A percentile compares a stretch with the other conserved stretches of the same genome.
phyloP scores from a whole-genome alignment of 2,329 filamentous ascomycete genomes.

The Sarocladium brachiariae region DNA sequence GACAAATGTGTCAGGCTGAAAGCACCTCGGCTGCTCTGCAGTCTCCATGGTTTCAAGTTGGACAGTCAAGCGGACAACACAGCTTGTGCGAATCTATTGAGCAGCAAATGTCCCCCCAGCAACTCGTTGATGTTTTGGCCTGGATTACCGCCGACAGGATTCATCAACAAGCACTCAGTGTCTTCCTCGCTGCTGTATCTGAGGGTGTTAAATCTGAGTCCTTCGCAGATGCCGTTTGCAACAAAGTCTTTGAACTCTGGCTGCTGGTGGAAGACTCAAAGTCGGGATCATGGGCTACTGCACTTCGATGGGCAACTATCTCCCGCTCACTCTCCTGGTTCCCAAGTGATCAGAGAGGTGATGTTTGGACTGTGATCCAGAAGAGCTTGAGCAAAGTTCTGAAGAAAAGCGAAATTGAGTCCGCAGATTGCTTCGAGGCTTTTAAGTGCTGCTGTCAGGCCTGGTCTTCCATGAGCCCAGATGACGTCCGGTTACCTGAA shows the following conservation, averaged over 20 bases:
- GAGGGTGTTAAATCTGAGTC: constrained; percentile 34
- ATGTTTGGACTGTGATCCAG: constrained; percentile 28
- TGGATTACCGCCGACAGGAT: constrained; percentile 31
- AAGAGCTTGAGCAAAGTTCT: constrained; percentile 26
- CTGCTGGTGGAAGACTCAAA: constrained; percentile 23
- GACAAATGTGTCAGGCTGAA: constrained; percentile 31
- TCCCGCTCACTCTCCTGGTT: constrained; percentile 30
- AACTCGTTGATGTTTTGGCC: constrained; percentile 35
- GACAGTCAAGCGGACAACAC: constrained; percentile 14
- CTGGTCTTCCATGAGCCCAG: constrained; percentile 32
- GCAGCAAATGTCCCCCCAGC: constrained; percentile 36
- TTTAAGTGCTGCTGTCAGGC: constrained; percentile 31
- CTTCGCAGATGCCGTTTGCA: constrained; percentile 34
- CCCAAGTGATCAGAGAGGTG: constrained; percentile 19
- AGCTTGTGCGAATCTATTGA: constrained; percentile 27
- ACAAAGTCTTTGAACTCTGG: constrained; percentile 30
- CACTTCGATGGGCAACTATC: constrained; percentile 35
- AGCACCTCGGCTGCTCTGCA: constrained; percentile 18
- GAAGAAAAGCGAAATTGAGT: constrained; percentile 24
- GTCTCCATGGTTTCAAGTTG: constrained; percentile 28
- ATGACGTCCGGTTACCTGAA: constrained; percentile 23
- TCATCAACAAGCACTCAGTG: constrained; percentile 26
- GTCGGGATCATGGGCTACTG: constrained; percentile 18
- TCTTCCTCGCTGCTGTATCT: constrained; percentile 37
- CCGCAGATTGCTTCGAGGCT: constrained; percentile 31